Evolutionary conservation across 2,329 filamentous ascomycete genomes (phyloP).

Genomic region (Exutisphaerella laricina): DNA sequence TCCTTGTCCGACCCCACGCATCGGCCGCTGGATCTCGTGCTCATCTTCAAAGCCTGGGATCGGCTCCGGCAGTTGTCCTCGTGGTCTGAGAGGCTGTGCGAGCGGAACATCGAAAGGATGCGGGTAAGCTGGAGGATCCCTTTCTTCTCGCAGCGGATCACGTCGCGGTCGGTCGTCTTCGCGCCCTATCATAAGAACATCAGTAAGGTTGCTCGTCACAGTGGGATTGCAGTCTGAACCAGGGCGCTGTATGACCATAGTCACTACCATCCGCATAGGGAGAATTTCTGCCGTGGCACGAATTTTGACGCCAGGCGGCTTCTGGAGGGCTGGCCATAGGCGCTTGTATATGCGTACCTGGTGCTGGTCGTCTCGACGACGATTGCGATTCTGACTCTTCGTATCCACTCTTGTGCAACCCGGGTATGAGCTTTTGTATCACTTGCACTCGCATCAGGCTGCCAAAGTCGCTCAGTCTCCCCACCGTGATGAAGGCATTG

Average conservation of each 20-base stretch:
- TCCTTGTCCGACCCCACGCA: conserved; percentile 41
- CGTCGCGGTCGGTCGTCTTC: conserved; percentile 34
- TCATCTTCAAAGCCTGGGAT: conserved; percentile 94
- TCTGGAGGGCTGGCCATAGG: too few species aligned
- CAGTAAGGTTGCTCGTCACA: too few species aligned
- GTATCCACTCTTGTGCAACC: conserved; percentile 71
- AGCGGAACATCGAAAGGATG: conserved; percentile 56
- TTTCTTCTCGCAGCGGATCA: conserved; percentile 49
- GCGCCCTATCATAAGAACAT: too few species aligned
- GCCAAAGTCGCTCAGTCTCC: conserved; percentile 63
- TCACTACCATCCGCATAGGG: too few species aligned
- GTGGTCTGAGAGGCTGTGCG: conserved; percentile 48
- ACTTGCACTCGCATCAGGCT: conserved; percentile 69
- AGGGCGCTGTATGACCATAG: too few species aligned
- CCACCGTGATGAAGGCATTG: conserved; percentile 67
- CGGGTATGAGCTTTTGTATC: conserved; percentile 76
- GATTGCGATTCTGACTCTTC: conserved; percentile 47
- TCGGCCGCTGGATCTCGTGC: conserved; percentile 69
- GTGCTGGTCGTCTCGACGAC: conserved; percentile 16
- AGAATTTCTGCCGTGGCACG: too few species aligned
- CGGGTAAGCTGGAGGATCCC: conserved; percentile 59
- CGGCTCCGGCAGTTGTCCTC: conserved; percentile 60
- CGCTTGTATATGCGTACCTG: too few species aligned
- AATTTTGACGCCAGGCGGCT: too few species aligned
- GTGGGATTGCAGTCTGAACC: too few species aligned